These are phyloP conservation scores for Anisogramma anomala DNA, from an alignment of 2,329 filamentous ascomycete genomes.

Conservation along the genomic window DNA sequence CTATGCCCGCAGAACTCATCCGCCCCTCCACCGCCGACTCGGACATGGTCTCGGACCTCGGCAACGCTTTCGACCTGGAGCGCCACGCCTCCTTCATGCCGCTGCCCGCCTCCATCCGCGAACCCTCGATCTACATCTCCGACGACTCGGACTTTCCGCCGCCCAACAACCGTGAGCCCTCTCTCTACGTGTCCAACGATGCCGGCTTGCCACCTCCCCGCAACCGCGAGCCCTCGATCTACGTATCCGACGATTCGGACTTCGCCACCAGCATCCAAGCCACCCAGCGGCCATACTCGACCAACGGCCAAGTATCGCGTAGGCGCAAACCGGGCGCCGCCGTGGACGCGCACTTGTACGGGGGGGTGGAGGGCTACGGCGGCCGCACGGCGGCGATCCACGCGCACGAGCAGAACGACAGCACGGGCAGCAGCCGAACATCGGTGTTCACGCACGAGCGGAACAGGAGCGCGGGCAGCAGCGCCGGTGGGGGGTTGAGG, in stretches of 20 bases:
- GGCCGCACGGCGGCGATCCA: too few species aligned
- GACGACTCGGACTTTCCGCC: conserved; percentile 35
- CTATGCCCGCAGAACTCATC: conserved; percentile 32
- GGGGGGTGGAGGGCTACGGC: too few species aligned
- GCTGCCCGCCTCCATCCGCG: conserved; percentile 29
- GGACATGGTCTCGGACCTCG: conserved; percentile 42
- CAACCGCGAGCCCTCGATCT: conserved; percentile 33
- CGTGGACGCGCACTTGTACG: conserved; percentile 14
- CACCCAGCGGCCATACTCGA: conserved; percentile 1
- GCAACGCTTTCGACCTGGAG: conserved; percentile 50
- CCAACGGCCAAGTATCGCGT: too few species aligned
- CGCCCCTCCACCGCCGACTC: conserved; percentile 50
- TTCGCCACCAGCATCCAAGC: conserved; percentile 24
- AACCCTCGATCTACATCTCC: conserved; percentile 51
- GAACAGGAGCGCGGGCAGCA: background rate
- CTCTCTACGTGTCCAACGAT: conserved; percentile 46
- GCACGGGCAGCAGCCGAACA: background rate
- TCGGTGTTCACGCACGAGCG: conserved; percentile 1
- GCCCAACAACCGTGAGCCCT: conserved; percentile 17
- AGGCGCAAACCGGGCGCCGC: background rate
- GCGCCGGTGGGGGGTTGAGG: too few species aligned
- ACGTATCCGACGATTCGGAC: conserved; percentile 43
- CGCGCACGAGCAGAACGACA: conserved; percentile 7
- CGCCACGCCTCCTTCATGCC: conserved; percentile 47
- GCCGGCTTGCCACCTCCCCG: conserved; percentile 33